A percentile compares a stretch with the other conserved stretches of the same genome.
Conservation (phyloP, 1,284 basidiomycete genomes). For the Spongispora temasekensis region DNA sequence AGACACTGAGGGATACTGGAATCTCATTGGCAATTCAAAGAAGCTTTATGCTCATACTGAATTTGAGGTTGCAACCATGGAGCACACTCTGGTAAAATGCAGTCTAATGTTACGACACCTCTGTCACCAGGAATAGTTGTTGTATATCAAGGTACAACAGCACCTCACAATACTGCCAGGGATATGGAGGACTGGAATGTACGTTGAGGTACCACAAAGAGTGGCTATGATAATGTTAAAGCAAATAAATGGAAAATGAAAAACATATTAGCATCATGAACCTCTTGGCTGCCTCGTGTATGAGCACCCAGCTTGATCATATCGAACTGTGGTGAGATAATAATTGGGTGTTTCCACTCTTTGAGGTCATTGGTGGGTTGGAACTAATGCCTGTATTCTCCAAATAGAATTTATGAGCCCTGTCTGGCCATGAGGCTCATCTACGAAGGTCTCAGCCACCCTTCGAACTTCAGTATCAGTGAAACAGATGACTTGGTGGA, state of each 20-base stretch:
- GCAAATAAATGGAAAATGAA: conserved; percentile 37
- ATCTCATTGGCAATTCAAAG: too few species aligned
- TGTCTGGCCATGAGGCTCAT: conserved; percentile 52
- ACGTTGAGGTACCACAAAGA: conserved; percentile 89
- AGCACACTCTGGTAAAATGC: conserved; percentile 81
- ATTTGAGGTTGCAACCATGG: too few species aligned
- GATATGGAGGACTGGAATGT: conserved; percentile 73
- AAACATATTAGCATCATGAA: conserved; percentile 34
- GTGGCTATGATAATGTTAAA: conserved; percentile 54
- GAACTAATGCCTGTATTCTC: conserved; percentile 19
- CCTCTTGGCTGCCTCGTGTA: conserved; percentile 46
- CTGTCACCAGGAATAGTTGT: conserved; percentile 71
- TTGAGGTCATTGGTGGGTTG: conserved; percentile 28
- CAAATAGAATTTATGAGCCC: conserved; percentile 10
- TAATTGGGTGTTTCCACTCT: conserved; percentile 33
- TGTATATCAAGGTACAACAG: conserved; percentile 79
- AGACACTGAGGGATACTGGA: too few species aligned
- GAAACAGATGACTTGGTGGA: conserved; percentile 29
- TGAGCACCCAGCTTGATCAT: conserved; percentile 48
- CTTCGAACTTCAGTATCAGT: conserved; percentile 32
- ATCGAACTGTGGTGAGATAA: conserved; percentile 47
- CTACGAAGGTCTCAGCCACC: conserved; percentile 67
- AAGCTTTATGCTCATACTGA: too few species aligned
- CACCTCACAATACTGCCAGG: conserved; percentile 85
- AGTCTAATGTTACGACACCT: conserved; percentile 82